phyloP scores from a whole-genome alignment of 805 yeast species.

The Komagataella phaffii region DNA sequence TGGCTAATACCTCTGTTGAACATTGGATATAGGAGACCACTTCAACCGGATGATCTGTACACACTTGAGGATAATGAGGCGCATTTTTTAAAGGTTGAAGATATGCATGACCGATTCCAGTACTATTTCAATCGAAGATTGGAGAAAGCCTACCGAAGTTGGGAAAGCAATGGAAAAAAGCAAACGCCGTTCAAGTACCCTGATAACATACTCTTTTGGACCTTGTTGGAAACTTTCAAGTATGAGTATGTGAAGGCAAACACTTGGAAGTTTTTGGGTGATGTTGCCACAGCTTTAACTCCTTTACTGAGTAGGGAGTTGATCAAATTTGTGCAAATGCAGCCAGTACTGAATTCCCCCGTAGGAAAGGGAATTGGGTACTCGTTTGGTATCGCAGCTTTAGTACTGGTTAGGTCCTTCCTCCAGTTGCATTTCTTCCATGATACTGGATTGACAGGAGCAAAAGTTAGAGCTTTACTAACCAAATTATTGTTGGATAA shows the following conservation, averaged over 20 bases:
- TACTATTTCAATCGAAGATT: constrained; percentile 17
- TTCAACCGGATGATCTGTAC: constrained; percentile 51
- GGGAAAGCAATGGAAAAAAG: constrained; percentile 9
- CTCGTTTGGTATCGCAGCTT: constrained; percentile 52
- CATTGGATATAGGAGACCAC: constrained; percentile 61
- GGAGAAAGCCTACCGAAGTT: constrained; percentile 12
- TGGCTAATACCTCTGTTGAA: constrained; percentile 55
- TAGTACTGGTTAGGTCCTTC: constrained; percentile 36
- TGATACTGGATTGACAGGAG: constrained; percentile 48
- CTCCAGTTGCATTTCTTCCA: constrained; percentile 52
- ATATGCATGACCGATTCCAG: constrained; percentile 23
- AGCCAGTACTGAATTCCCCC: constrained; percentile 25
- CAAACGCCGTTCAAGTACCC: constrained; percentile 12
- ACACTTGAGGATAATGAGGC: constrained; percentile 21
- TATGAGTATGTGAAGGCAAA: constrained; percentile 27
- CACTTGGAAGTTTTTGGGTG: constrained; percentile 27
- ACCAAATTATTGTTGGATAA: constrained; percentile 59
- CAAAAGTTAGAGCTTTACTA: constrained; percentile 53
- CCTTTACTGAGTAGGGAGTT: constrained; percentile 57
- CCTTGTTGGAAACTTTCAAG: constrained; percentile 36
- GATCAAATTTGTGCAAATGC: constrained; percentile 45
- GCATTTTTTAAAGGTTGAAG: constrained; percentile 21
- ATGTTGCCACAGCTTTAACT: constrained; percentile 34
- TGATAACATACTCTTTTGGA: constrained; percentile 13
- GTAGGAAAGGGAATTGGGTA: constrained; percentile 63